A percentile compares a stretch with the other conserved stretches of the same genome.
These are phyloP conservation scores for Nakazawaea ernobii DNA, from an alignment of 805 yeast species.

Conservation along the genomic window DNA sequence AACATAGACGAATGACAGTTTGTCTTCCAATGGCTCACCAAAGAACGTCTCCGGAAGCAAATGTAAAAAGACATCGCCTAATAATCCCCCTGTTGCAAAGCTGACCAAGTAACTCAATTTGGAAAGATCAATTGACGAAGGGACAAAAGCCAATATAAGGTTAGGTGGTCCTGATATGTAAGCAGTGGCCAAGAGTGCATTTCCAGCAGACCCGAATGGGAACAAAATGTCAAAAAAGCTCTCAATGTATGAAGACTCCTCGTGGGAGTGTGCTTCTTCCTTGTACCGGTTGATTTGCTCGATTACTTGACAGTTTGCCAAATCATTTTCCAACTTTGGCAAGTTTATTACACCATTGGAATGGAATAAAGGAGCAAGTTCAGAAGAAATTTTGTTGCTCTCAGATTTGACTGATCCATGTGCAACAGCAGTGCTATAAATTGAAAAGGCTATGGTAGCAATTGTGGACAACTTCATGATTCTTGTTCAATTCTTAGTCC, in stretches of 20 bases:
- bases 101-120: conserved; percentile 51
- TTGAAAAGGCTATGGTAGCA: background rate
- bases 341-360: conserved; percentile 39
- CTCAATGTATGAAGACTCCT: conserved; percentile 25
- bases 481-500: too few relatives aligned
- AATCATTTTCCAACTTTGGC: conserved; percentile 23
- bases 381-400: background rate
- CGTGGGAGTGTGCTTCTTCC: conserved; percentile 10
- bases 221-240: conserved; percentile 36
- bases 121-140: conserved; percentile 48
- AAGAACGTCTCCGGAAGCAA: conserved; percentile 63
- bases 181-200: conserved; percentile 58
- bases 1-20: conserved; percentile 39
- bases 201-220: conserved; percentile 53
- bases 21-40: conserved; percentile 39
- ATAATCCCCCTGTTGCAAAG: conserved; percentile 70
- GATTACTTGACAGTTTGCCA: conserved; percentile 34
- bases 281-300: conserved; percentile 26
- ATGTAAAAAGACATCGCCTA: conserved; percentile 73
- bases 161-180: conserved; percentile 65
- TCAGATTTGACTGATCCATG: too few relatives aligned
- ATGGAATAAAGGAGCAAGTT: conserved; percentile 19
- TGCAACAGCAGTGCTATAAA: background rate
- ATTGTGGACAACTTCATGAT: background rate
- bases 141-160: conserved; percentile 47